A percentile compares a stretch with the other conserved stretches of the same genome.
Evolutionary conservation across 768 basidiomycete species (phyloP).

Genomic region (Mycena sanguinolenta): DNA sequence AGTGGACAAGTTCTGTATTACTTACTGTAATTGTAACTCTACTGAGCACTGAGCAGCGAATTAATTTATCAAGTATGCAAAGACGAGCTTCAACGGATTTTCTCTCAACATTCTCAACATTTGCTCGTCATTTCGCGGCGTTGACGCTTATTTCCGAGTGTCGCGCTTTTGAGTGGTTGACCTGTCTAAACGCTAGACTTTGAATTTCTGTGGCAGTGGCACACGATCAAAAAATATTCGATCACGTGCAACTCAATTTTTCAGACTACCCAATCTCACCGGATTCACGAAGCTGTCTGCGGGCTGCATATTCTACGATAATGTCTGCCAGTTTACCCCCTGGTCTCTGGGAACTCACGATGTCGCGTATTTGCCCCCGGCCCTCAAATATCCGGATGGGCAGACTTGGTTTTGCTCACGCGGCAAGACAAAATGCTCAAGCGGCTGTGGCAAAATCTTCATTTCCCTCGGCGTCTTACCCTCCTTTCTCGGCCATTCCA

Average conservation of each 20-base stretch:
- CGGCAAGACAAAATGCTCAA: slow-evolving; percentile 31
- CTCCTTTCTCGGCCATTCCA: slow-evolving; percentile 2
- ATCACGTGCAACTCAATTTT: not conserved
- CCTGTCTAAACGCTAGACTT: too few species aligned
- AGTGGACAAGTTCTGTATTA: too few species aligned
- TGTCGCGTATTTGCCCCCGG: slow-evolving; percentile 27
- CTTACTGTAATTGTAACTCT: too few species aligned
- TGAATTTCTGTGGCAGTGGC: not conserved
- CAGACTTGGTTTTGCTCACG: slow-evolving; percentile 35
- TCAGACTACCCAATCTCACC: too few species aligned
- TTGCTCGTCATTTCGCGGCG: too few species aligned
- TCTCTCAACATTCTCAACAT: too few species aligned
- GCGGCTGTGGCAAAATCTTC: slow-evolving; percentile 22
- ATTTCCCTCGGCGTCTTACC: not conserved
- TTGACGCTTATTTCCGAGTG: too few species aligned
- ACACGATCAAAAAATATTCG: not conserved
- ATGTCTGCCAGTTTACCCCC: slow-evolving; percentile 27
- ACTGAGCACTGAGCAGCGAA: too few species aligned
- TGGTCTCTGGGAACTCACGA: slow-evolving; percentile 39
- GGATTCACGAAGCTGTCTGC: not conserved
- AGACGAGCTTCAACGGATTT: too few species aligned
- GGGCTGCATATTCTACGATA: not conserved
- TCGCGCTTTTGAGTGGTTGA: too few species aligned
- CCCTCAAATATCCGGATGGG: slow-evolving; percentile 13
- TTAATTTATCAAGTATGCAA: too few species aligned